phyloP scores from a whole-genome alignment of 495 filamentous ascomycete species.

The Cryomyces minteri region DNA sequence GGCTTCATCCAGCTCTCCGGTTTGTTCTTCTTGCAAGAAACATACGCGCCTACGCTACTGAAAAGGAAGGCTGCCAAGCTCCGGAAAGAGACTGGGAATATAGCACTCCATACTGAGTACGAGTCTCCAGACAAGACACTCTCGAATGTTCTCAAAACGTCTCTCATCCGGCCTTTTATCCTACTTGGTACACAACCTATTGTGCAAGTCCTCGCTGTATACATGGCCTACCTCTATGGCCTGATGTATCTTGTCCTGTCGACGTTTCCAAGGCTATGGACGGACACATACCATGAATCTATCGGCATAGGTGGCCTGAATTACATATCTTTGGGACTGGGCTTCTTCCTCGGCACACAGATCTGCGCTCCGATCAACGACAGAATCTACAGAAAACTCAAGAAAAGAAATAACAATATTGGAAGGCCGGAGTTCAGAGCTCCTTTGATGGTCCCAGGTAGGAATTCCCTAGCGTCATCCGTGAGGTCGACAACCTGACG shows the following conservation, averaged over 20 bases:
- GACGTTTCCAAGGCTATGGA: conserved; percentile 49
- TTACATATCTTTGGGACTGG: conserved; percentile 50
- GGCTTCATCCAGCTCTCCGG: conserved; percentile 42
- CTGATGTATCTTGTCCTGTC: conserved; percentile 55
- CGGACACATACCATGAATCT: conserved; percentile 36
- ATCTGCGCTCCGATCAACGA: conserved; percentile 46
- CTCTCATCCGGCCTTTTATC: conserved; percentile 25
- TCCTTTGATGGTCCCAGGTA: conserved; percentile 34
- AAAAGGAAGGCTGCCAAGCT: conserved; percentile 34
- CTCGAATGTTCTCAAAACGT: conserved; percentile 8
- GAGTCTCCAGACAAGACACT: conserved; percentile 26
- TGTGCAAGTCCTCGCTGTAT: conserved; percentile 33
- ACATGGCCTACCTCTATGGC: conserved; percentile 55
- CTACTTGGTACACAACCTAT: conserved; percentile 35
- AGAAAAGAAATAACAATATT: conserved; percentile 33
- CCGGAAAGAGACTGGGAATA: conserved; percentile 45
- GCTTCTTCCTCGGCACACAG: conserved; percentile 49
- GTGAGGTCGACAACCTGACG: no score
- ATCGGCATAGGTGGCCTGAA: conserved; percentile 46
- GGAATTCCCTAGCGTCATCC: no score
- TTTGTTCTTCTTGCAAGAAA: conserved; percentile 50
- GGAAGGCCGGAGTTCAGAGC: conserved; percentile 51
- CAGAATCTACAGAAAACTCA: conserved; percentile 42
- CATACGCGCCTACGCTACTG: conserved; percentile 48
- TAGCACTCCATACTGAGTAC: conserved; percentile 40